Evolutionary conservation across 2,329 filamentous ascomycete genomes (phyloP).

Genomic region (Phialocephala subalpina): DNA sequence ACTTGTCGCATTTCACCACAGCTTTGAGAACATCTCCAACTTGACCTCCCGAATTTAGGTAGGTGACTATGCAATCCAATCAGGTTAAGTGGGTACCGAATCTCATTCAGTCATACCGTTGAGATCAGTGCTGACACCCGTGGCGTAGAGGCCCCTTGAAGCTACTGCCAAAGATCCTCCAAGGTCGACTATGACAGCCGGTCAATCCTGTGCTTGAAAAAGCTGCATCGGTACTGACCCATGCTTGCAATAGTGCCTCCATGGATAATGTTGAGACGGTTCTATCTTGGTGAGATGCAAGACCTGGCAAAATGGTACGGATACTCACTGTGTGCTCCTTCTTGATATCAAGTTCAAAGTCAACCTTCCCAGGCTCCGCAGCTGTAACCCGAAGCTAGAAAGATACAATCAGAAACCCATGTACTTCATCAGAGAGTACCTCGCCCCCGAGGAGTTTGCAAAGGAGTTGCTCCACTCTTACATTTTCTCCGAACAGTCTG

Average conservation of each 20-base stretch:
- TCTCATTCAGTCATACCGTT: conserved; percentile 55
- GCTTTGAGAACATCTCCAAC: conserved; percentile 64
- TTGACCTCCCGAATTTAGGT: conserved; percentile 64
- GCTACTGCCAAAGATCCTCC: conserved; percentile 72
- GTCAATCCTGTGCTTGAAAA: not conserved
- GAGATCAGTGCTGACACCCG: conserved; percentile 70
- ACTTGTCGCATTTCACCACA: conserved; percentile 68
- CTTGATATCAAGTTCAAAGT: conserved; percentile 79
- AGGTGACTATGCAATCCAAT: conserved; percentile 61
- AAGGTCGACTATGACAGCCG: conserved; percentile 58
- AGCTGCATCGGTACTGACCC: conserved; percentile 34
- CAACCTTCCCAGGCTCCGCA: conserved; percentile 71
- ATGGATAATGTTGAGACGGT: conserved; percentile 78
- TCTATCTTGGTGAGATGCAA: conserved; percentile 55
- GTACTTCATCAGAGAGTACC: not conserved
- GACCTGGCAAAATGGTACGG: not conserved
- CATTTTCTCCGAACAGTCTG: conserved; percentile 46
- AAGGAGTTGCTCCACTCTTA: conserved; percentile 19
- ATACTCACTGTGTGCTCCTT: conserved; percentile 74
- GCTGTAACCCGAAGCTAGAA: conserved; percentile 70
- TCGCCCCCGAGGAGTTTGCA: not conserved
- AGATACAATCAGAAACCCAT: conserved; percentile 12
- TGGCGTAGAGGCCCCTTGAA: conserved; percentile 68
- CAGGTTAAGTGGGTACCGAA: not conserved
- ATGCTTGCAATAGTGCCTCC: conserved; percentile 82